Base-by-base conservation (phyloP, 176 grass and related monocot species). In the bread wheat (Triticum aestivum) region DNA sequence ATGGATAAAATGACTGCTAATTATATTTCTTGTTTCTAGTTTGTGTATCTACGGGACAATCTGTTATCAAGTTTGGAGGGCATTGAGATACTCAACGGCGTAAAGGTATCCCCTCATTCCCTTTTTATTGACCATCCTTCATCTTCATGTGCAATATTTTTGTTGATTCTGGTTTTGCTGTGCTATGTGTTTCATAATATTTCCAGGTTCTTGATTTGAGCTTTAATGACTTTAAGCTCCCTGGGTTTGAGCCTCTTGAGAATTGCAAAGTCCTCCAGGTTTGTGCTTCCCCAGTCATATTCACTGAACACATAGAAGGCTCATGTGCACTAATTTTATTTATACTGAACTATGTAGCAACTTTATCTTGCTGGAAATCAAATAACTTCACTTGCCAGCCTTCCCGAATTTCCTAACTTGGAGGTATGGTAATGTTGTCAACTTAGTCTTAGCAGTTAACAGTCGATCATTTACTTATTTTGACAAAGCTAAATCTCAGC, bases 31-130 rank as follows among this genome's bases (percentile, higher is more conserved):
- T 76, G 42, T 65, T 75, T 98, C 10, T 88, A 98, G 96, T 98
- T 98, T 91, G 93, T 98, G 79, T 98, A 98, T 90, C 91, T 98
- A 62, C 95, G 96, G 79, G 96, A 98, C 86, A 98, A 98, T 86
- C 82, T 87, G 63, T 84, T 98, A 78, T 96, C 93, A 92, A 94
- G 92, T 80, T 89, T 98, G 79, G 96, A 96, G 76, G 96, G 93
- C 32, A 90, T 96, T 72, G 93, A 98, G 39, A 82, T 92, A 76
- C 91, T 98, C 71, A 95, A 88, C 54, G 85, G 93, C n/a, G 84
- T 96, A 66, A 98, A 98, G 92, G 96, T 98, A 92, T 87, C 37
- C 54, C 12, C 73, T 85, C 2, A 80, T 73, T 65, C 62, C 73
- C 68, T 82, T 33, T 59, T 59, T 21, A 20, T 82, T 87, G 17